Evolutionary conservation across 2,329 filamentous ascomycete species (phyloP).

Genomic region (Neocucurbitaria cava): DNA sequence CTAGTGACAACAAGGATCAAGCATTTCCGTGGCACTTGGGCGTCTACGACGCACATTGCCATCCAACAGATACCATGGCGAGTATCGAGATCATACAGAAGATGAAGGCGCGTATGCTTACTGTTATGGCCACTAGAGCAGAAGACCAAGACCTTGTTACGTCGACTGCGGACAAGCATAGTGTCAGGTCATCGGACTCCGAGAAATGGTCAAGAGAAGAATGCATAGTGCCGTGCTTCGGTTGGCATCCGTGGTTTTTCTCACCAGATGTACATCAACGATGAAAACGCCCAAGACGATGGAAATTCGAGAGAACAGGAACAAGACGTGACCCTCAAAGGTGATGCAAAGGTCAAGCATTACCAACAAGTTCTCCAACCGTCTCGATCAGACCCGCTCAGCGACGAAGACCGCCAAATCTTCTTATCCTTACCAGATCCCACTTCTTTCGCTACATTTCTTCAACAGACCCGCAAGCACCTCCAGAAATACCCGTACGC

Average conservation of each 20-base stretch:
- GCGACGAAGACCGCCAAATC: constrained; percentile 48
- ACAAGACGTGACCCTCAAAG: constrained; percentile 54
- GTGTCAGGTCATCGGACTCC: constrained; percentile 49
- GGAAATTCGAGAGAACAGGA: constrained; percentile 11
- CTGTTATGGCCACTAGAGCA: constrained; percentile 77
- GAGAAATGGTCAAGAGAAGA: constrained; percentile 43
- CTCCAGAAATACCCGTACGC: constrained; percentile 67
- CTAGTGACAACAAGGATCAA: constrained; percentile 8
- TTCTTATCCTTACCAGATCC: constrained; percentile 66
- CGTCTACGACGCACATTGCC: constrained; percentile 81
- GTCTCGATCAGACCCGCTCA: constrained; percentile 29
- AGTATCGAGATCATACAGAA: constrained; percentile 63
- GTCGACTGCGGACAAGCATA: constrained; percentile 63
- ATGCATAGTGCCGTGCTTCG: constrained; percentile 74
- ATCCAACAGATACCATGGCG: constrained; percentile 79
- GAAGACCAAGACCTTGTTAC: constrained; percentile 79
- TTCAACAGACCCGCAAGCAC: constrained; percentile 62
- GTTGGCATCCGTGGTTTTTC: constrained; percentile 91
- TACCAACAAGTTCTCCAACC: constrained; percentile 71
- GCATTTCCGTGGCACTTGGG: constrained; percentile 73
- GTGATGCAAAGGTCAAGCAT: constrained; percentile 61
- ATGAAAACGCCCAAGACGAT: neutral
- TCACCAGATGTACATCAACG: constrained; percentile 69
- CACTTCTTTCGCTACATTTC: constrained; percentile 63
- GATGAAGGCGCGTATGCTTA: constrained; percentile 72